Base-by-base conservation (phyloP, 805 yeast genomes). In the Wickerhamomyces strasburgensis region DNA sequence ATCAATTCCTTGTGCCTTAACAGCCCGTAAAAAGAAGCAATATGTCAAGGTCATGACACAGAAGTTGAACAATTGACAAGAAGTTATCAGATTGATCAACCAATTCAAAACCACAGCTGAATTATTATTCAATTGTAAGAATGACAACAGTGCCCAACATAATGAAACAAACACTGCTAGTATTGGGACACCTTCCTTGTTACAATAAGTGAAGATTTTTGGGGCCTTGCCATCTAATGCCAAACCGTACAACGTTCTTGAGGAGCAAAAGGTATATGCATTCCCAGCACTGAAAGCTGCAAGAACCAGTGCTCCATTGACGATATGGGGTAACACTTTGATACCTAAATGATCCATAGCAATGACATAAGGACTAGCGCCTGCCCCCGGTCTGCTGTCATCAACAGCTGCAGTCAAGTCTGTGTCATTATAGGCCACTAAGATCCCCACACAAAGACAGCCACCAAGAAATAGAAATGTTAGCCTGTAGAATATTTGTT, bases 201-300 rank as follows among this genome's bases (percentile, higher is more conserved):
- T 72, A 51, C 90, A 81, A 43, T 61, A 65, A 10, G 74, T 62
- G 47, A 86, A 83, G 30, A 83, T 47, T 27, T 63, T 63, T 9
- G 95, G 95, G 1, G 93, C 90, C 43, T 75, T 73, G 0, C 90
- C 88, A 49, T 73, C 76, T 21, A 73, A 59, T 0, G 93, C 83
- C 58, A 84, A 64, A 3, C 86, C 86, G 55, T 78, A 79, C 16
- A 85, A 62, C 0, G 84, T 67, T 46, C 82, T 66, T 6, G 87
- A 73, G 0, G 90, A 80, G 42, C 87, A 78, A 53, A 75, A 84
- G 25, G 84, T 74, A 56, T 78, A 82, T 2, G 90, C 82, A 57
- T 85, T 85, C 36, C 95, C 95, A 2, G 95, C 88, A 25, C 88
- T 79, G 47, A 85, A 80, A 0, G 89, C 83, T 1, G 93, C 73